A percentile compares a stretch with the other conserved stretches of the same genome.
These are phyloP conservation scores for Saccharomycopsis sp. DNA, from an alignment of 805 yeast genomes.

Conservation along the genomic window DNA sequence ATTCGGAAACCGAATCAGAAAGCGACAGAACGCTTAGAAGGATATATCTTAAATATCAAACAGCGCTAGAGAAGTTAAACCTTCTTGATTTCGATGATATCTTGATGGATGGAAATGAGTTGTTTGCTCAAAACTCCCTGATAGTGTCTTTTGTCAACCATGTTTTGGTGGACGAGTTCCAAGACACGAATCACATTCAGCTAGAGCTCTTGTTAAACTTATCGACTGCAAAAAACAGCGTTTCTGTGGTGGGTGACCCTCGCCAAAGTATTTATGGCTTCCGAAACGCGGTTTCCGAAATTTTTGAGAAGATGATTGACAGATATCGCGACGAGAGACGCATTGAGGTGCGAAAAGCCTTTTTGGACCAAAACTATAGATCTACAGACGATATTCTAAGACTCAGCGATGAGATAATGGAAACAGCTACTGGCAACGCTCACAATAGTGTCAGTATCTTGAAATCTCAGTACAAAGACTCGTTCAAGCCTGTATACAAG, in stretches of 20 bases:
- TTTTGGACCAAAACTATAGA: conserved; percentile 68
- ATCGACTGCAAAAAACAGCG: conserved; percentile 40
- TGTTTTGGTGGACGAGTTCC: conserved; percentile 89
- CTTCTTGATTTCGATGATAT: conserved; percentile 82
- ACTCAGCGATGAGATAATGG: conserved; percentile 59
- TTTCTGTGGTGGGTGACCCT: conserved; percentile 93
- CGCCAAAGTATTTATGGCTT: conserved; percentile 93
- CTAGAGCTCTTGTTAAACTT: conserved; percentile 55
- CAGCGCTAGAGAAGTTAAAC: conserved; percentile 31
- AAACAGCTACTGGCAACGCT: too few relatives aligned
- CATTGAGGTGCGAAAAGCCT: conserved; percentile 29
- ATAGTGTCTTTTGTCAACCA: conserved; percentile 50
- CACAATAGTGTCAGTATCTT: conserved; percentile 36
- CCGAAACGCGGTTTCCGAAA: conserved; percentile 67
- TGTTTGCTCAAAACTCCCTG: conserved; percentile 39
- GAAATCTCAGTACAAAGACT: conserved; percentile 37
- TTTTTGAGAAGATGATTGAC: conserved; percentile 51
- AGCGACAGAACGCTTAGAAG: too few relatives aligned
- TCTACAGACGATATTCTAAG: conserved; percentile 64
- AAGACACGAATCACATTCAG: conserved; percentile 81
- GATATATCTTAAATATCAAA: conserved; percentile 50
- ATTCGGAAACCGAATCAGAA: too few relatives aligned
- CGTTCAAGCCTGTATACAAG: conserved; percentile 43
- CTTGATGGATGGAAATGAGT: conserved; percentile 44
- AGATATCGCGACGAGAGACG: conserved; percentile 16